Conservation (phyloP, 495 filamentous ascomycete genomes). For the Penicillium parvum region DNA sequence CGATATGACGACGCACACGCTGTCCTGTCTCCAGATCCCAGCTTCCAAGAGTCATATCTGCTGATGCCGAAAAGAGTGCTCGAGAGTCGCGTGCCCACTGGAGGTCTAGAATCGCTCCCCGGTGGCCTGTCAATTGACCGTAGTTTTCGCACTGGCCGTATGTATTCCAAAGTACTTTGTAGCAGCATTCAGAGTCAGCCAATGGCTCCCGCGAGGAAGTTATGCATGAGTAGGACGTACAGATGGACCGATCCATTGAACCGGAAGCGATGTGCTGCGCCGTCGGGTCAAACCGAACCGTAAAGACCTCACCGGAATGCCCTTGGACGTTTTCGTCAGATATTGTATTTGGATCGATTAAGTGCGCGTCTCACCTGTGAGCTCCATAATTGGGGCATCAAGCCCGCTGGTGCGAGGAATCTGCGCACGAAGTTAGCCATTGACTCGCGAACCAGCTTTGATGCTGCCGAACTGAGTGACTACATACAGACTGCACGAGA, state of each 20-base stretch:
- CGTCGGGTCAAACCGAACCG: slow-evolving; percentile 83
- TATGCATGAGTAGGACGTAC: slow-evolving; percentile 45
- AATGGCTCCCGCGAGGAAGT: background rate
- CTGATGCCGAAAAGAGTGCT: slow-evolving; percentile 88
- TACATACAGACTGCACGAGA: slow-evolving; percentile 77
- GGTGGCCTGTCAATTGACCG: slow-evolving; percentile 79
- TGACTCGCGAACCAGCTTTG: background rate
- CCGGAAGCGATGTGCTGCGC: slow-evolving; percentile 89
- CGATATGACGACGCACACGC: slow-evolving; percentile 84
- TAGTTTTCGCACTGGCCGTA: slow-evolving; percentile 93
- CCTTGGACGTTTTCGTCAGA: slow-evolving; percentile 37
- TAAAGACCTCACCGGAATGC: slow-evolving; percentile 78
- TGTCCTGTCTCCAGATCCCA: slow-evolving; percentile 89
- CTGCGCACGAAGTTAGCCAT: slow-evolving; percentile 41
- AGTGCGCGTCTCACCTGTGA: slow-evolving; percentile 57
- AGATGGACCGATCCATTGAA: slow-evolving; percentile 88
- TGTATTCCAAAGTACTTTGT: slow-evolving; percentile 83
- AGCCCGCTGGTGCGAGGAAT: slow-evolving; percentile 77
- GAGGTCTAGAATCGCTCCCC: slow-evolving; percentile 83
- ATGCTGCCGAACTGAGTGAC: background rate
- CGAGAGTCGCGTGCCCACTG: slow-evolving; percentile 95
- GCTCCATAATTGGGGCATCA: slow-evolving; percentile 91
- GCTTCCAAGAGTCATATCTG: slow-evolving; percentile 85
- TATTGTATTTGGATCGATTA: background rate
- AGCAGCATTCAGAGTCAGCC: background rate